Evolutionary conservation across 1,139 yeast genomes (phyloP).

Genomic region (Blastobotrys indianensis): DNA sequence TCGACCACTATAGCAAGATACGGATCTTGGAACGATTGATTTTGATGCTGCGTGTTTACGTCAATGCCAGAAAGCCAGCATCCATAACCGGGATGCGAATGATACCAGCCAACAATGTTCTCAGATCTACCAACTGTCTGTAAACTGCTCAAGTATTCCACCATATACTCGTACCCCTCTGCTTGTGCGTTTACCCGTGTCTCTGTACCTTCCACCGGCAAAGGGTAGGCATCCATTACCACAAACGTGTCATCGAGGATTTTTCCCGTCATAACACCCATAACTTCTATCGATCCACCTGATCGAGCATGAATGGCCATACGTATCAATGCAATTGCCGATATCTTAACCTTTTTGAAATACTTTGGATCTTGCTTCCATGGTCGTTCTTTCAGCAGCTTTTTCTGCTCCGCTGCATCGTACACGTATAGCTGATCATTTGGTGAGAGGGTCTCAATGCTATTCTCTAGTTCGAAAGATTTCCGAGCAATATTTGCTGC

Average conservation of each 20-base stretch:
- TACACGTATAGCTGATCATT: conserved; percentile 28
- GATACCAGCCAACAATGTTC: conserved; percentile 79
- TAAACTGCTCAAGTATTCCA: conserved; percentile 62
- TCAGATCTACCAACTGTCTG: conserved; percentile 48
- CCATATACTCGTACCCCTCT: conserved; percentile 95
- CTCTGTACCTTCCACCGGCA: conserved; percentile 95
- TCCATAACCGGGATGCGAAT: conserved; percentile 96
- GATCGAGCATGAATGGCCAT: conserved; percentile 78
- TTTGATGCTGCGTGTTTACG: conserved; percentile 76
- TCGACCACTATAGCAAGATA: conserved; percentile 85
- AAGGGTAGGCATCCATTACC: conserved; percentile 74
- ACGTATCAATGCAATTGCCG: conserved; percentile 69
- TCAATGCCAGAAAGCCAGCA: conserved; percentile 91
- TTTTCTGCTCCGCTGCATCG: conserved; percentile 30
- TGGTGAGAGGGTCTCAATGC: conserved; percentile 21
- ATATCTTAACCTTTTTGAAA: conserved; percentile 61
- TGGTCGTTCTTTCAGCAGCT: conserved; percentile 32
- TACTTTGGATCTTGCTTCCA: conserved; percentile 52
- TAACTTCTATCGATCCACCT: conserved; percentile 88
- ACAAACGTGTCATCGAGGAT: conserved; percentile 53
- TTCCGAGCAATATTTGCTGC: conserved; percentile 1
- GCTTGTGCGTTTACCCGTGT: conserved; percentile 91
- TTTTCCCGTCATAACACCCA: conserved; percentile 92
- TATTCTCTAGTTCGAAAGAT: conserved; percentile 36
- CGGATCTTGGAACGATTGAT: conserved; percentile 87